A percentile compares a stretch with the other conserved stretches of the same genome.
These are phyloP conservation scores for Candida quercuum DNA, from an alignment of 805 yeast species.

Conservation along the genomic window DNA sequence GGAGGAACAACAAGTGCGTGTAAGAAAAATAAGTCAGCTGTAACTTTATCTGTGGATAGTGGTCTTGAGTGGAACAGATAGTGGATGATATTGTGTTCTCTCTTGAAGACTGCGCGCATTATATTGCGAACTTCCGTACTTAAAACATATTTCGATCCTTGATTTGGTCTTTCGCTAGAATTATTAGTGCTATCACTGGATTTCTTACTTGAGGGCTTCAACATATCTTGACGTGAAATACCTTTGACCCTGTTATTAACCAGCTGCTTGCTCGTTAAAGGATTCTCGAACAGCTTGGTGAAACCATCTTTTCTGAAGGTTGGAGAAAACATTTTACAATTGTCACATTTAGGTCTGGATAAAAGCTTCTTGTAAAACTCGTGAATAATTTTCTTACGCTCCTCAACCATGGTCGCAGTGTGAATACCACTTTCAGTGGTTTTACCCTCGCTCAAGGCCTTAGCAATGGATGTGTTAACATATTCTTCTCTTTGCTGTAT, in stretches of 20 bases:
- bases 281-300: slow-evolving; percentile 85
- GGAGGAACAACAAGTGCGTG: slow-evolving; percentile 92
- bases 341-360: slow-evolving; percentile 84
- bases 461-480: slow-evolving; percentile 65
- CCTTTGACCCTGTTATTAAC: slow-evolving; percentile 83
- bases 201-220: slow-evolving; percentile 28
- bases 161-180: slow-evolving; percentile 32
- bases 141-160: slow-evolving; percentile 79
- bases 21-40: slow-evolving; percentile 84
- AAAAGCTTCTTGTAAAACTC: slow-evolving; percentile 71
- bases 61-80: slow-evolving; percentile 84
- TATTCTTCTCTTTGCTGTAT: slow-evolving; percentile 58
- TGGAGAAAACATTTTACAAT: slow-evolving; percentile 95
- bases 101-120: slow-evolving; percentile 66
- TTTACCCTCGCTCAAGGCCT: slow-evolving; percentile 72
- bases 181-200: slow-evolving; percentile 15
- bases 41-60: slow-evolving; percentile 35
- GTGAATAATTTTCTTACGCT: slow-evolving; percentile 68
- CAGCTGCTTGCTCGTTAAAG: slow-evolving; percentile 75
- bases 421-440: slow-evolving; percentile 60
- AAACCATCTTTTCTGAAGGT: slow-evolving; percentile 92
- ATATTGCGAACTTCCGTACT: slow-evolving; percentile 84
- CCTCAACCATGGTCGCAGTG: slow-evolving; percentile 84
- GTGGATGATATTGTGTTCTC: slow-evolving; percentile 64
- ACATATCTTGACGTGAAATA: slow-evolving; percentile 63